A percentile compares a stretch with the other conserved stretches of the same genome.
Conservation (phyloP, 805 yeast genomes). For the Ogataea populi-albae region DNA sequence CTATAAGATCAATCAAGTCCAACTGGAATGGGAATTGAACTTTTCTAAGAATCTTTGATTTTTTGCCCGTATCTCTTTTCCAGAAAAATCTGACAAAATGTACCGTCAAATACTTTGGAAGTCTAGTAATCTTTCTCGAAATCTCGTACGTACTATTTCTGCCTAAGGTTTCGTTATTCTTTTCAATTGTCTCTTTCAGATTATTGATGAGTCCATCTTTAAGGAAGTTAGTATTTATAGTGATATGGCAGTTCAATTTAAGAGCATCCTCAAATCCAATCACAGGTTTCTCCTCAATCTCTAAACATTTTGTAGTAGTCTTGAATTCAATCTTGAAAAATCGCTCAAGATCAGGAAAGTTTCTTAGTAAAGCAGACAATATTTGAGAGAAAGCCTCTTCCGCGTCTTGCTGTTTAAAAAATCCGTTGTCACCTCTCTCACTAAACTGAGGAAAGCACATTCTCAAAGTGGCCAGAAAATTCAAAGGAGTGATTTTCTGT, state of each 20-base stretch:
- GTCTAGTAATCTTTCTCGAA: conserved; percentile 56
- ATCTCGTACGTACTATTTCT: conserved; percentile 71
- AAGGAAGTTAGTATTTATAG: conserved; percentile 79
- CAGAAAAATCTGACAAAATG: conserved; percentile 95
- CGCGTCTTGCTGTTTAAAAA: conserved; percentile 94
- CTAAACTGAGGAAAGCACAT: conserved; percentile 82
- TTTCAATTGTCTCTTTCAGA: conserved; percentile 72
- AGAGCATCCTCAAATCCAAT: conserved; percentile 54
- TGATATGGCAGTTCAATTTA: conserved; percentile 88
- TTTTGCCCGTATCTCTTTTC: conserved; percentile 87
- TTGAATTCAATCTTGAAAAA: conserved; percentile 66
- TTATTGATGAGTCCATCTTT: conserved; percentile 79
- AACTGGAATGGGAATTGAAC: conserved; percentile 93
- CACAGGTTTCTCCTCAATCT: conserved; percentile 42
- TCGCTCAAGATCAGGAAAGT: conserved; percentile 51
- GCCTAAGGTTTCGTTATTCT: conserved; percentile 66
- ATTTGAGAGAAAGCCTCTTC: conserved; percentile 92
- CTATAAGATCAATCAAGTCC: conserved; percentile 82
- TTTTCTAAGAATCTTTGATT: conserved; percentile 89
- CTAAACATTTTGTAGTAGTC: conserved; percentile 59
- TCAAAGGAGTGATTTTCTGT: conserved; percentile 58
- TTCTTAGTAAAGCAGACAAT: conserved; percentile 47
- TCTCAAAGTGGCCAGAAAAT: conserved; percentile 65
- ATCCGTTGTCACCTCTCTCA: conserved; percentile 68
- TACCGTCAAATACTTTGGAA: conserved; percentile 85